Evolutionary conservation across 352 stramenopile species (phyloP).

Genomic region (Halophytophthora polymorphica): DNA sequence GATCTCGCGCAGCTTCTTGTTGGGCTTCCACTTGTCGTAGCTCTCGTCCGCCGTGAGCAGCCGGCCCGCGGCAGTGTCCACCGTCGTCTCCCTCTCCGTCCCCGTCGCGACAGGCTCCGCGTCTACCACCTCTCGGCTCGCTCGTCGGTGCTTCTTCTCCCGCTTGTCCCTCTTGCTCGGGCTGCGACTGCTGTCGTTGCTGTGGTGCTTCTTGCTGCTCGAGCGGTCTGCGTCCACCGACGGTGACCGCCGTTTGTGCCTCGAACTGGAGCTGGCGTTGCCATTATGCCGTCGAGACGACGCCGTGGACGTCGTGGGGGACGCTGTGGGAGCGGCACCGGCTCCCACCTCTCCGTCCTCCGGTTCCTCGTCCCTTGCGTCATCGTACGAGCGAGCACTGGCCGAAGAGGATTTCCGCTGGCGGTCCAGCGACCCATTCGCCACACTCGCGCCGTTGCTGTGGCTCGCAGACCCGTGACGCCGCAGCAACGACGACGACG

Average conservation of each 20-base stretch:
- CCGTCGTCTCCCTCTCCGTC: slow-evolving; percentile 14
- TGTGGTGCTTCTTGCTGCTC: slow-evolving; percentile 32
- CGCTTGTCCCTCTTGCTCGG: slow-evolving; percentile 34
- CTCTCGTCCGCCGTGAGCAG: slow-evolving; percentile 51
- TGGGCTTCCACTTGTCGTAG: slow-evolving; percentile 79
- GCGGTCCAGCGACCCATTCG: slow-evolving; percentile 25
- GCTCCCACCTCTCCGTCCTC: slow-evolving; percentile 56
- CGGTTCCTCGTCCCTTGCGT: slow-evolving; percentile 26
- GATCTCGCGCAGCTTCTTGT: slow-evolving; percentile 71
- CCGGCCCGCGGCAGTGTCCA: slow-evolving; percentile 6
- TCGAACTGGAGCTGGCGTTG: slow-evolving; percentile 5
- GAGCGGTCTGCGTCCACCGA: slow-evolving; percentile 25
- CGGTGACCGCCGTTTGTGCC: slow-evolving; percentile 34
- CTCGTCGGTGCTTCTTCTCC: slow-evolving; percentile 25
- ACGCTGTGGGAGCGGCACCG: slow-evolving; percentile 1
- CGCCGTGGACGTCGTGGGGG: slow-evolving; percentile 18
- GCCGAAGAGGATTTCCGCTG: slow-evolving; percentile 32
- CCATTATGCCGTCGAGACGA: slow-evolving; percentile 10
- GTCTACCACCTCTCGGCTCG: slow-evolving; percentile 11
- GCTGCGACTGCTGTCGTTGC: slow-evolving; percentile 24
- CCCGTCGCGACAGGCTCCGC: slow-evolving; percentile 5
- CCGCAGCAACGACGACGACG: neutral
- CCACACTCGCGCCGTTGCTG: slow-evolving; percentile 14
- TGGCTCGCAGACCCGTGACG: slow-evolving; percentile 9
- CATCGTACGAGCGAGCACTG: slow-evolving; percentile 16